Base-by-base conservation (phyloP, 2,329 filamentous ascomycete species). In the Pestalotiopsis fici region DNA sequence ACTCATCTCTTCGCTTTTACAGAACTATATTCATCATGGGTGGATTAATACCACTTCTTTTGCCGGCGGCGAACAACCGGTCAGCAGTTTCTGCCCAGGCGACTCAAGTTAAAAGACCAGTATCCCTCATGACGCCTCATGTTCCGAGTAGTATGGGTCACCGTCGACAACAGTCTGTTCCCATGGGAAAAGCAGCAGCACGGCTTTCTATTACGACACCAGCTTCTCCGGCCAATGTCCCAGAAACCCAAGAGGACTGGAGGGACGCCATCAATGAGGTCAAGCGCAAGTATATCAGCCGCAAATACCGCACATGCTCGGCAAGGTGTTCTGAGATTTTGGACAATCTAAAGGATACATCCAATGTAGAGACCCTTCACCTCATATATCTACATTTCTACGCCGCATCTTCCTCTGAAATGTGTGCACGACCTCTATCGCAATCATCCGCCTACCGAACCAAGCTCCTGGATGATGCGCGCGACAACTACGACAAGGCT, bases 381-480 rank as follows among this genome's bases (percentile, higher is more conserved):
- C 79, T 88, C 39, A 85, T 89, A 70, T 88, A 88, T 68, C 80
- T 90, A 5, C 83, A 88, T 74, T 89, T 89, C 74, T 90, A 89
- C 69, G 87, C 87, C n/a, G 87, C 87, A 23, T 84, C 82, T n/a
- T 85, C 87, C 15, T 81, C 87, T 55, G 87, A 89, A 72, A 84
- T 85, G 79, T 86, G 86, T 71, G 86, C 86, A 1, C 81, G 83
- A 31, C 79, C 82, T 43, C 77, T 88, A 7, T 81, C 82, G 18
- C 76, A 80, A 12, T 81, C 80, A 2, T 85, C 85, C 0, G 75
- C 81, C 2, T 80, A 84, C 69, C 84, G 86, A 57, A 77, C 78
- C 39, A 82, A 76, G 65, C 79, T 89, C 6, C 79, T 89, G 5
- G 78, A 81, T 43, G 83, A 88, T 70, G 86, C 87, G 4, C 83